Evolutionary conservation across 2,329 filamentous ascomycete species (phyloP), one percentile per base, ranked within the genome.

Genomic region (Ceratocystiopsis minuta): DNA sequence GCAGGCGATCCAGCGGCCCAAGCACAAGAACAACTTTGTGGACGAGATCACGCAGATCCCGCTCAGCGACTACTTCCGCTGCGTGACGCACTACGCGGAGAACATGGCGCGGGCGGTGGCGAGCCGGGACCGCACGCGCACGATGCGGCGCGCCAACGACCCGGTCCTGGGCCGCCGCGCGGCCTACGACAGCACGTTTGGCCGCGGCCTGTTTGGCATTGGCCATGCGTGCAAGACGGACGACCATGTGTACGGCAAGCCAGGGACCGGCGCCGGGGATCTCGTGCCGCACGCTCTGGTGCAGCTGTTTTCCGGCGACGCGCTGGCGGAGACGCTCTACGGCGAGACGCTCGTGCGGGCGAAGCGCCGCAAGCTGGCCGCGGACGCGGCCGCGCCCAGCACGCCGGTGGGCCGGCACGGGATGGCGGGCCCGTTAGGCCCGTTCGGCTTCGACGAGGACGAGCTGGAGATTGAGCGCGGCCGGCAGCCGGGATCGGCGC

Each of bases 401-500:
- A 50, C 48, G 4, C 48, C 48, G 6, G 14, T 44, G 1, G 17
- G 36, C 15, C 46, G 42, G 5, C 18, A 40, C 6, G 14, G 35
- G 14, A 18, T 6, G 46, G 45, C n/a, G n/a, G n/a, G n/a, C n/a
- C n/a, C n/a, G n/a, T n/a, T n/a, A n/a, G 14, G 24, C 24, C 24
- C 24, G 6, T 28, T 28, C 11, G 32, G 32, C 13, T 17, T 47
- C 24, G 24, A 28, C 5, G 54, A 55, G 9, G 55, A 55, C 33
- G 56, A 55, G 0, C 48, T 52, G 4, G 49, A 45, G 4, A 38
- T 56, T 16, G 85, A 92, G 55, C 57, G 83, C 18, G 81, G 78
- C 16, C 74, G 83, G 58, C 73, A 82, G 36, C 79, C 72, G 1
- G 70, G 66, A 1, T 67, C 72, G 1, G 70, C 72, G 9, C 67